These are phyloP conservation scores for Seminavis robusta DNA, from an alignment of 108 stramenopile species.

Conservation along the genomic window DNA sequence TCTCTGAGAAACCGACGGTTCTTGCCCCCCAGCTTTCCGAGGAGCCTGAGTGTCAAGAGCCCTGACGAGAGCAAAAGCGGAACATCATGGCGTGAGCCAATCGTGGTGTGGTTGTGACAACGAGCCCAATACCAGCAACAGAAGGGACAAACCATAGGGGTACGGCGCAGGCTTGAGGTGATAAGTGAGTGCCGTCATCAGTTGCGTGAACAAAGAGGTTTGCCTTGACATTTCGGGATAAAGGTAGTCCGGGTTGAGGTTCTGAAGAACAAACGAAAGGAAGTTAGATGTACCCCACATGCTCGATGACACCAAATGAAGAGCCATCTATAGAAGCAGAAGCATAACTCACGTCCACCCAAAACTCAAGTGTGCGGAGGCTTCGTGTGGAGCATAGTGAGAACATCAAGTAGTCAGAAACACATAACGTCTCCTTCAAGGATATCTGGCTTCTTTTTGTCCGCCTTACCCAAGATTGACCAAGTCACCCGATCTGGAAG, in stretches of 20 bases:
- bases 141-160: slow-evolving; percentile 84
- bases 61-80: neutral
- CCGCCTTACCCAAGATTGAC: slow-evolving; percentile 71
- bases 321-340: too few relatives aligned
- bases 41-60: slow-evolving; percentile 72
- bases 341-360: too few relatives aligned
- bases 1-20: slow-evolving; percentile 86
- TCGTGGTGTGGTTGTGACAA: slow-evolving; percentile 10
- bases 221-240: slow-evolving; percentile 68
- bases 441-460: neutral
- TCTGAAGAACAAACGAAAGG: too few relatives aligned
- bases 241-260: slow-evolving; percentile 87
- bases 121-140: too few relatives aligned
- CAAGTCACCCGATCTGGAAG: slow-evolving; percentile 79
- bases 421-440: neutral
- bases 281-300: too few relatives aligned
- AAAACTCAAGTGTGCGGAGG: slow-evolving; percentile 92
- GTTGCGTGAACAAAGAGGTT: slow-evolving; percentile 30
- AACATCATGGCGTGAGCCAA: neutral
- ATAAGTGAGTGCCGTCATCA: slow-evolving; percentile 80
- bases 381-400: slow-evolving; percentile 14
- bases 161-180: slow-evolving; percentile 93
- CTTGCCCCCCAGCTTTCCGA: slow-evolving; percentile 94
- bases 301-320: too few relatives aligned
- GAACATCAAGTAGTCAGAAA: neutral